These are phyloP conservation scores for Mycena pura DNA, from an alignment of 768 basidiomycete genomes.

Conservation along the genomic window DNA sequence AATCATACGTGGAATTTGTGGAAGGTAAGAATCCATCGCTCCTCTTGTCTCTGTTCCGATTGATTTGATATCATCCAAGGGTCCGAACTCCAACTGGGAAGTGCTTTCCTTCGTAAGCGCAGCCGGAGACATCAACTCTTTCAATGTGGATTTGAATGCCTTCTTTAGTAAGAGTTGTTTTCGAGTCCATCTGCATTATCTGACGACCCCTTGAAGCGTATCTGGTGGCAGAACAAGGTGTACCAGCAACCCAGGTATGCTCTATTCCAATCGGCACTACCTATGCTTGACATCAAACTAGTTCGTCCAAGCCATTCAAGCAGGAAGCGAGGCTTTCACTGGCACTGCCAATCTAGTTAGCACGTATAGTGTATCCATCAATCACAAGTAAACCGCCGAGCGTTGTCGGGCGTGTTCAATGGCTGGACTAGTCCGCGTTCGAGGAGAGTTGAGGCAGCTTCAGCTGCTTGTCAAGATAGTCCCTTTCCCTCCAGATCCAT, in stretches of 20 bases:
- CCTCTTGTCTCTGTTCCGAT: conserved; percentile 54
- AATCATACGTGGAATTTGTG: conserved; percentile 64
- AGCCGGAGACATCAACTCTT: conserved; percentile 54
- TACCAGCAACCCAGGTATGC: conserved; percentile 53
- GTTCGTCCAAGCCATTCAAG: conserved; percentile 61
- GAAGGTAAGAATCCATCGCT: conserved; percentile 59
- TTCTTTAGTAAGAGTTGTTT: conserved; percentile 53
- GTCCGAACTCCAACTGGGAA: conserved; percentile 61
- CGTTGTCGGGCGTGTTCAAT: not conserved
- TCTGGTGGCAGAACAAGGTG: conserved; percentile 52
- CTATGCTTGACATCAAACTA: conserved; percentile 24
- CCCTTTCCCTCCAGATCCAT: conserved; percentile 16
- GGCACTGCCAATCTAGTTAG: conserved; percentile 56
- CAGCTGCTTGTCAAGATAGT: conserved; percentile 12
- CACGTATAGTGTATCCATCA: conserved; percentile 47
- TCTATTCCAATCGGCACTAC: not conserved
- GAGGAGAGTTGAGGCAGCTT: not conserved
- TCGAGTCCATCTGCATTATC: not conserved
- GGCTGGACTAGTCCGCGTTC: too few relatives aligned
- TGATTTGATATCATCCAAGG: conserved; percentile 54
- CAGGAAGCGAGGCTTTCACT: conserved; percentile 62
- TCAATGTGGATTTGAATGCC: conserved; percentile 57
- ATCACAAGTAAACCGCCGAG: conserved; percentile 6
- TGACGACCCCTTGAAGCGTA: conserved; percentile 38
- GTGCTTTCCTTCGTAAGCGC: conserved; percentile 62